Percentiles rank a stretch among this genome's conserved stretches.
phyloP scores from a whole-genome alignment of 768 basidiomycete species.

The Strobilomyces echinocephalus region DNA sequence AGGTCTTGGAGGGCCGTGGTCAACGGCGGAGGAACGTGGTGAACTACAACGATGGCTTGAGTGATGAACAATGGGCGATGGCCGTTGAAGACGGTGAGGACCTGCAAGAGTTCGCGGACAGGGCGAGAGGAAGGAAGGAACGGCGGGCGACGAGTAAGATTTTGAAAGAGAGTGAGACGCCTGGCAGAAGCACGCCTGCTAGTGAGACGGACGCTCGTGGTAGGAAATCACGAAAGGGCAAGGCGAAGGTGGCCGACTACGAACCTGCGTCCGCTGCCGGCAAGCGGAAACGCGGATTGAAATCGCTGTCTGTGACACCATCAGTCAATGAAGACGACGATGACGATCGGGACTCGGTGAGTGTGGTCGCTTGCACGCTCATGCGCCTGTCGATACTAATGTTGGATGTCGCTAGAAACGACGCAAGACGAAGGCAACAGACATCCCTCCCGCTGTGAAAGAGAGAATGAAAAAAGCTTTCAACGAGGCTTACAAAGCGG shows the following conservation, averaged over 20 bases:
- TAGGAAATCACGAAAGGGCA: slow-evolving; percentile 56
- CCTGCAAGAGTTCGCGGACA: no score
- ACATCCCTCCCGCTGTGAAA: slow-evolving; percentile 53
- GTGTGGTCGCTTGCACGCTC: slow-evolving; percentile 31
- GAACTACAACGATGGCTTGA: slow-evolving; percentile 89
- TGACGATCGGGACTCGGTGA: slow-evolving; percentile 67
- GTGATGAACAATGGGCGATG: slow-evolving; percentile 86
- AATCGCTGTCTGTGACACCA: slow-evolving; percentile 73
- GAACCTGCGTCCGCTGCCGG: slow-evolving; percentile 40
- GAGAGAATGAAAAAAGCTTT: slow-evolving; percentile 85
- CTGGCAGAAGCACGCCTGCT: slow-evolving; percentile 56
- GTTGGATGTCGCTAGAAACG: no score
- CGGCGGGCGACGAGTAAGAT: no score
- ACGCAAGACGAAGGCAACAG: slow-evolving; percentile 17
- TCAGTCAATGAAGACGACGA: slow-evolving; percentile 72
- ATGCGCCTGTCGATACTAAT: not conserved
- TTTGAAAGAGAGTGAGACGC: slow-evolving; percentile 37
- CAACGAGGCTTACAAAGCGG: slow-evolving; percentile 69
- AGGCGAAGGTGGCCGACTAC: slow-evolving; percentile 53
- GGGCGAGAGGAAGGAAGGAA: no score
- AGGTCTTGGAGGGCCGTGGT: slow-evolving; percentile 38
- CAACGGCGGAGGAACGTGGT: slow-evolving; percentile 80
- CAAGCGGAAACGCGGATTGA: slow-evolving; percentile 73
- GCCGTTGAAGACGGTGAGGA: no score
- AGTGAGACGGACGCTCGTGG: slow-evolving; percentile 21